These are phyloP conservation scores for Melampsora occidentalis DNA, from an alignment of 1,284 basidiomycete species.

Conservation along the genomic window DNA sequence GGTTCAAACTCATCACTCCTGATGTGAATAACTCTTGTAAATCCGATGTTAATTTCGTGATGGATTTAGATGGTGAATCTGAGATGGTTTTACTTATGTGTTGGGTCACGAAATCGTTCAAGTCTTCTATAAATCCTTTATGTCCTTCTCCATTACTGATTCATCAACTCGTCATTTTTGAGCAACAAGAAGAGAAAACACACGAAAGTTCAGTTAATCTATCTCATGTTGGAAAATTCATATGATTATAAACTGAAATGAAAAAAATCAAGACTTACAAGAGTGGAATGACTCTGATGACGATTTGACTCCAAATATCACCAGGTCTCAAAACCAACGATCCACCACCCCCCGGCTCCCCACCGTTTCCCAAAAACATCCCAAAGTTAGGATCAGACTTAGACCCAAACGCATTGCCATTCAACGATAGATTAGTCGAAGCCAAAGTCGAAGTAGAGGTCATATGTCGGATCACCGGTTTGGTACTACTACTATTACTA, in stretches of 20 bases:
- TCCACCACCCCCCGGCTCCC: conserved; percentile 2
- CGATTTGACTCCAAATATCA: conserved; percentile 40
- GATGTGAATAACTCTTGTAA: conserved; percentile 17
- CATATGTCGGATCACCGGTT: conserved; percentile 34
- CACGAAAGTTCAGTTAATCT: too few species aligned
- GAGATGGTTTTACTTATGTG: conserved; percentile 35
- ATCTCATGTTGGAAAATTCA: too few species aligned
- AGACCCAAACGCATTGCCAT: conserved; percentile 1
- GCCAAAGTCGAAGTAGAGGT: conserved; percentile 21
- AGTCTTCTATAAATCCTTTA: conserved; percentile 42
- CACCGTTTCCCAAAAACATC: not conserved
- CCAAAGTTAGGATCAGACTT: conserved; percentile 5
- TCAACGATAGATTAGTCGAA: not conserved
- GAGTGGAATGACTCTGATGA: conserved; percentile 32
- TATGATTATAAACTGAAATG: too few species aligned
- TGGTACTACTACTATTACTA: not conserved
- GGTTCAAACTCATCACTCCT: conserved; percentile 45
- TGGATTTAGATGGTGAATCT: conserved; percentile 38
- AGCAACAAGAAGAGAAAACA: not conserved
- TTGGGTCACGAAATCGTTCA: conserved; percentile 37
- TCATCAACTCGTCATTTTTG: not conserved
- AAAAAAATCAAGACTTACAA: conserved; percentile 19
- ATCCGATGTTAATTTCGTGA: conserved; percentile 20
- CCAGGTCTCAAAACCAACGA: conserved; percentile 29
- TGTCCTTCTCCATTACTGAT: conserved; percentile 39